A percentile compares a stretch with the other conserved stretches of the same genome.
Evolutionary conservation across 352 stramenopile species (phyloP).

Genomic region (Phytophthora hybrid): DNA sequence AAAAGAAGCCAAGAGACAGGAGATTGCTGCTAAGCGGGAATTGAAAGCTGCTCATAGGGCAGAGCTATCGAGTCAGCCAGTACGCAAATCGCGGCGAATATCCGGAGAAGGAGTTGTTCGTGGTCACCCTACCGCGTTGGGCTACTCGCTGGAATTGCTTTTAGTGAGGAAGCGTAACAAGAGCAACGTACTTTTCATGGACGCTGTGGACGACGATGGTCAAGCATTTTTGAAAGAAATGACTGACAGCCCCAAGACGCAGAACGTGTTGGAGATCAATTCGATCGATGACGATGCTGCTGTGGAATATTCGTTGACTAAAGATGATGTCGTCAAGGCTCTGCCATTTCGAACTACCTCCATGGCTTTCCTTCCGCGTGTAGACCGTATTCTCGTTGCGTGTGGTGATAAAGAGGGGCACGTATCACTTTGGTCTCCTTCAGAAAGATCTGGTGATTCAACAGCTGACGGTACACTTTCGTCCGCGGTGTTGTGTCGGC

Average conservation of each 20-base stretch:
- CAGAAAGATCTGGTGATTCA: background rate
- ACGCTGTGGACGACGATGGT: constrained; percentile 22
- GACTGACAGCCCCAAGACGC: constrained; percentile 1
- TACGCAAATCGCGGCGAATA: constrained; percentile 60
- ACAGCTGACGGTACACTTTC: background rate
- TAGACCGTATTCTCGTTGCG: constrained; percentile 62
- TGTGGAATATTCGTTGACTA: constrained; percentile 53
- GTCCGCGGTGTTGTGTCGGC: constrained; percentile 45
- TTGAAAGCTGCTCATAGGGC: background rate
- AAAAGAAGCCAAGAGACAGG: constrained; percentile 26
- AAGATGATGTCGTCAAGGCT: constrained; percentile 65
- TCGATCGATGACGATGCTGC: constrained; percentile 8
- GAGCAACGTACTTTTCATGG: constrained; percentile 12
- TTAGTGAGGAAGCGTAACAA: background rate
- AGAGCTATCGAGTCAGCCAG: constrained; percentile 19
- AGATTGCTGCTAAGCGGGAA: constrained; percentile 8
- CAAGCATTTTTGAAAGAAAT: constrained; percentile 41
- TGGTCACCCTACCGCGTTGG: background rate
- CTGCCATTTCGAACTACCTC: constrained; percentile 60
- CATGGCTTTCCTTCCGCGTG: constrained; percentile 72
- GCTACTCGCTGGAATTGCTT: constrained; percentile 16
- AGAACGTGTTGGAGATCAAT: constrained; percentile 33
- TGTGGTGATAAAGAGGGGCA: constrained; percentile 75
- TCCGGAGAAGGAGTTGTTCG: constrained; percentile 8
- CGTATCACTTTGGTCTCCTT: constrained; percentile 39